Percentiles rank a stretch among this genome's conserved stretches.
These are phyloP conservation scores for Heterobasidion irregulare DNA, from an alignment of 1,284 basidiomycete genomes.

Conservation along the genomic window DNA sequence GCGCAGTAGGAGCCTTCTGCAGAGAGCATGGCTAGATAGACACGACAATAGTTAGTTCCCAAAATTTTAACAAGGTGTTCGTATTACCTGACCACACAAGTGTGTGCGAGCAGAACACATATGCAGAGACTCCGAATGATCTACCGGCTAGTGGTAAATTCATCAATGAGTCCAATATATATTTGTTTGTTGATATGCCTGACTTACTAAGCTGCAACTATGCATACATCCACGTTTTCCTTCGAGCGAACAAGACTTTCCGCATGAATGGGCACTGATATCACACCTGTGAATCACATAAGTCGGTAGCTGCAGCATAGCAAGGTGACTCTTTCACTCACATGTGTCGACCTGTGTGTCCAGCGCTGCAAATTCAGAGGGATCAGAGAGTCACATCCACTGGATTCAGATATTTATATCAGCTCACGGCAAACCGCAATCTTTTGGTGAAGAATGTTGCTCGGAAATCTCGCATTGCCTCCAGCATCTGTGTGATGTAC, in stretches of 20 bases:
- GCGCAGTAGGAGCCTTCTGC: background rate
- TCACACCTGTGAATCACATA: slow-evolving; percentile 27
- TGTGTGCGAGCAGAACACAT: slow-evolving; percentile 44
- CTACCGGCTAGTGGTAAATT: slow-evolving; percentile 25
- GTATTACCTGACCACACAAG: slow-evolving; percentile 40
- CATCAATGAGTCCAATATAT: background rate
- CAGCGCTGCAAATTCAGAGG: slow-evolving; percentile 30
- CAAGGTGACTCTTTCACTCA: background rate
- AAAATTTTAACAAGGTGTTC: background rate
- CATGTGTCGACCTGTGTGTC: slow-evolving; percentile 41
- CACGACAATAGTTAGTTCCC: background rate
- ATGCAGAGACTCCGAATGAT: slow-evolving; percentile 39
- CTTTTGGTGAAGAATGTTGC: slow-evolving; percentile 17
- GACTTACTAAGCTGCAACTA: slow-evolving; percentile 38
- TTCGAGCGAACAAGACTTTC: slow-evolving; percentile 32
- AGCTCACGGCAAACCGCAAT: background rate
- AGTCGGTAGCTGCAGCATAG: slow-evolving; percentile 21
- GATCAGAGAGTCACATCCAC: no score
- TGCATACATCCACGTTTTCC: slow-evolving; percentile 38
- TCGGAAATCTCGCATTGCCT: slow-evolving; percentile 34
- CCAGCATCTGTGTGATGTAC: slow-evolving; percentile 36
- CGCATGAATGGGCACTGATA: slow-evolving; percentile 41
- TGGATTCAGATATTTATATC: no score
- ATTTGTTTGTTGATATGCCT: background rate
- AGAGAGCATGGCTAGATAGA: background rate